Percentiles rank a stretch among this genome's conserved stretches.
phyloP scores from a whole-genome alignment of 495 filamentous ascomycete species.

The Neurospora intermedia region DNA sequence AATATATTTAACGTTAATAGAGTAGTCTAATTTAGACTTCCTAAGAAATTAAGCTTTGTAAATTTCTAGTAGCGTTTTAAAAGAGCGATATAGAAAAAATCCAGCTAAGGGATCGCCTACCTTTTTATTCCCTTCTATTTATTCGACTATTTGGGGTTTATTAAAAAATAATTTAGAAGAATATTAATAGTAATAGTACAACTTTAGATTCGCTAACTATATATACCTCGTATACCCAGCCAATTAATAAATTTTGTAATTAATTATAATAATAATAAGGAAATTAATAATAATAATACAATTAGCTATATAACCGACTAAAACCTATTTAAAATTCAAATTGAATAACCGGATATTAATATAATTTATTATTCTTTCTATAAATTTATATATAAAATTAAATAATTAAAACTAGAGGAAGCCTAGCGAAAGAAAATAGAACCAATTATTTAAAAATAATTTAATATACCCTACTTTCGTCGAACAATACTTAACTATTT shows the following conservation, averaged over 20 bases:
- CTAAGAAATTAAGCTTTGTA: too few relatives aligned
- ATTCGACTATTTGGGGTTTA: too few relatives aligned
- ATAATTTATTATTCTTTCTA: background rate
- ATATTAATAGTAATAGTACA: too few relatives aligned
- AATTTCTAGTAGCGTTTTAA: too few relatives aligned
- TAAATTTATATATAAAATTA: background rate
- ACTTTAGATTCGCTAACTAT: too few relatives aligned
- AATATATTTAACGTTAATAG: too few relatives aligned
- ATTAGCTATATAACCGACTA: background rate
- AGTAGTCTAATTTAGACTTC: too few relatives aligned
- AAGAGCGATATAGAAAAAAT: too few relatives aligned
- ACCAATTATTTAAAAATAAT: background rate
- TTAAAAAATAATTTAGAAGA: too few relatives aligned
- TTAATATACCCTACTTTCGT: background rate
- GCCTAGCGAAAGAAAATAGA: background rate
- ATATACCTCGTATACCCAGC: background rate
- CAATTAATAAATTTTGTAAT: background rate
- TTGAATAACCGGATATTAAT: background rate
- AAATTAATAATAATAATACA: background rate
- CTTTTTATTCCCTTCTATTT: too few relatives aligned
- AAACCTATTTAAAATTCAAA: background rate
- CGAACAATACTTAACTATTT: background rate
- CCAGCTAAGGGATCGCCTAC: too few relatives aligned
- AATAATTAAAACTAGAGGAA: background rate
- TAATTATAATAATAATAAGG: background rate